These are phyloP conservation scores for Xylaria sp. DNA, from an alignment of 2,329 filamentous ascomycete species.

Conservation along the genomic window DNA sequence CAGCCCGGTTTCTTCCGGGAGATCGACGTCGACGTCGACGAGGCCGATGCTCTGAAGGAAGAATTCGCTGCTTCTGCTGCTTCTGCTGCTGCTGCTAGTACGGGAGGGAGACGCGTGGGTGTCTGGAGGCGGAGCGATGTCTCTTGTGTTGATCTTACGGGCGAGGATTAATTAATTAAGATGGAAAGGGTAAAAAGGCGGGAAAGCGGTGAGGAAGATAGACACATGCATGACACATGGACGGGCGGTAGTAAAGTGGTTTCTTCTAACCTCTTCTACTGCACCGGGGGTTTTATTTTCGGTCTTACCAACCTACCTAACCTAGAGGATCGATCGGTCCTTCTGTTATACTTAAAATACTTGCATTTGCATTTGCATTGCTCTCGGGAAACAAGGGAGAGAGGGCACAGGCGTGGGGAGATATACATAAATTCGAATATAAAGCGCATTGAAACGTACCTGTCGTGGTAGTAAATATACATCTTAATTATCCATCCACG, in stretches of 20 bases:
- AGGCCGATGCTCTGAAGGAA: slow-evolving; percentile 42
- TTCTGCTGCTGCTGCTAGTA: not conserved
- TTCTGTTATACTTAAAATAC: not conserved
- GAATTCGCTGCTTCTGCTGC: not conserved
- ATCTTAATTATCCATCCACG: not conserved
- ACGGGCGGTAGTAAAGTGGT: not conserved
- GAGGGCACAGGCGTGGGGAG: not conserved
- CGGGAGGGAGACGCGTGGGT: slow-evolving; percentile 17
- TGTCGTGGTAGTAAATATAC: not conserved
- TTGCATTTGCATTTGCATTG: not conserved
- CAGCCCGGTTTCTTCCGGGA: slow-evolving; percentile 55
- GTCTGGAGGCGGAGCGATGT: slow-evolving; percentile 49
- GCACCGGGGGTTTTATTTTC: not conserved
- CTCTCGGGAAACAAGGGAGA: not conserved
- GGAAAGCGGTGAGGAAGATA: not conserved
- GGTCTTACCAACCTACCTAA: not conserved
- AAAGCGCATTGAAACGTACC: not conserved
- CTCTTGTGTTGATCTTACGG: slow-evolving; percentile 49
- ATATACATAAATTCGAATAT: not conserved
- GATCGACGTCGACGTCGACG: slow-evolving; percentile 47
- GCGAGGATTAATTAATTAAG: slow-evolving; percentile 39
- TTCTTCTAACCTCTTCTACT: not conserved
- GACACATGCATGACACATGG: not conserved
- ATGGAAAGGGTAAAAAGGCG: not conserved
- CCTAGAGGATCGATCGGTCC: not conserved